Evolutionary conservation across 169 alveolate species (phyloP), one percentile per base, ranked within the genome.

Genomic region (Eimeria tenella): DNA sequence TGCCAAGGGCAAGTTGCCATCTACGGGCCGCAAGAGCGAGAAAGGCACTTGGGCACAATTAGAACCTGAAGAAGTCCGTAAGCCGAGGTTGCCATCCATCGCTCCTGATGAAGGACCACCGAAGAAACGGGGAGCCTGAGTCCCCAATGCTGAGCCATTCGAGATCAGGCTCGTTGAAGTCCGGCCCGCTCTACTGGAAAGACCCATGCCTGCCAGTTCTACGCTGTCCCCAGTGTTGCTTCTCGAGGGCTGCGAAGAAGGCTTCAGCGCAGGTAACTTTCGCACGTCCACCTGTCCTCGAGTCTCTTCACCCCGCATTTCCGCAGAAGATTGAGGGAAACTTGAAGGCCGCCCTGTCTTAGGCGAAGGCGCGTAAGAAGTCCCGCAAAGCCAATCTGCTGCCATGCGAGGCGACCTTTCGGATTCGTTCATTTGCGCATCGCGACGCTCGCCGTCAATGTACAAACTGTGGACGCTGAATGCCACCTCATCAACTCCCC

Each of bases 381-480:
- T 9, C 31, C 13, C 31, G 56, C 11, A 56, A 1, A 53, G 88
- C 88, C 11, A 8, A 0, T 10, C 86, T 75, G 86, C 86, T 49
- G 90, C 77, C 83, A 42, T 21, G 4, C 81, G 56, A 31, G 81
- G 62, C 56, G 56, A 5, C 82, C 23, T 71, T 52, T 25, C 82
- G 23, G 42, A 55, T 42, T 73, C 62, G 31, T 9, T 15, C 42
- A 23, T 60, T 5, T 73, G 83, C 31, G 83, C 70, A 49, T 82
- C 90, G 42, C 90, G 90, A 31, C 90, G 90, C 31, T 82, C 90
- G 15, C 90, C 90, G 60, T 82, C 90, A 58, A 82, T 82, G 50
- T 82, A 82, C 42, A 82, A 74, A 8, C 75, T 68, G 50, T 82
- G 90, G 25, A 82, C 60, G 13, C 73, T 58, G 62, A 60, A 31